Evolutionary conservation across 2,329 filamentous ascomycete genomes (phyloP), one percentile per base, ranked within the genome.

Genomic region (Penicillium sp.): DNA sequence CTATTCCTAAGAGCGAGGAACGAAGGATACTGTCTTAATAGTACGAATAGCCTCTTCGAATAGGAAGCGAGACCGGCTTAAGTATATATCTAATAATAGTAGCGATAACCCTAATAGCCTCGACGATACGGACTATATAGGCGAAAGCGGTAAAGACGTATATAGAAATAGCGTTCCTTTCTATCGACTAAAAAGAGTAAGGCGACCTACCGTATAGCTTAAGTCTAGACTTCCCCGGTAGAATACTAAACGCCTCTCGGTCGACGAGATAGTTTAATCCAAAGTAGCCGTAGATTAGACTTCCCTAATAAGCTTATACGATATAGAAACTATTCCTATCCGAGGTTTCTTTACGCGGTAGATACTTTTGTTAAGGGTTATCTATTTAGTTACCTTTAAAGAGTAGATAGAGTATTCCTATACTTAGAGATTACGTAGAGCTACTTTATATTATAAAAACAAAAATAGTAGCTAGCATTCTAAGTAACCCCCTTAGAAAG

Each of bases 321-420:
- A 59, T 53, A 53, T 56, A 5, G 57, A 59, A 56, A 59, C 53
- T 1, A 59, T 57, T 43, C 53, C 57, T 56, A 53, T 59, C 39
- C 57, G 53, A 53, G 57, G 57, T 48, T 57, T 59, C 39, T 53
- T 59, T 55, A 57, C 53, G 43, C 53, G 53, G 19, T 10, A 57
- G 49, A 43, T 53, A 50, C 44, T 50, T 51, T 50, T 59, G 15
- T 59, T 15, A 56, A 59, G 42, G 53, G 53, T 59, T 15, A 45
- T 53, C 10, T 59, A 59, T 51, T 59, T 25, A 50, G 54, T 59
- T 51, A 57, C 53, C 39, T 57, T 60, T 60, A 33, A 57, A 56
- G 58, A 57, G 38, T 15, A 49, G 41, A 12, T 1, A 53, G 58
- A 60, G 45, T 19, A 57, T 53, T 53, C 58, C 53, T 60, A 12